Percentiles rank a stretch among this genome's conserved stretches.
phyloP scores from a whole-genome alignment of 345 rosid species.

The Triadica sebifera region DNA sequence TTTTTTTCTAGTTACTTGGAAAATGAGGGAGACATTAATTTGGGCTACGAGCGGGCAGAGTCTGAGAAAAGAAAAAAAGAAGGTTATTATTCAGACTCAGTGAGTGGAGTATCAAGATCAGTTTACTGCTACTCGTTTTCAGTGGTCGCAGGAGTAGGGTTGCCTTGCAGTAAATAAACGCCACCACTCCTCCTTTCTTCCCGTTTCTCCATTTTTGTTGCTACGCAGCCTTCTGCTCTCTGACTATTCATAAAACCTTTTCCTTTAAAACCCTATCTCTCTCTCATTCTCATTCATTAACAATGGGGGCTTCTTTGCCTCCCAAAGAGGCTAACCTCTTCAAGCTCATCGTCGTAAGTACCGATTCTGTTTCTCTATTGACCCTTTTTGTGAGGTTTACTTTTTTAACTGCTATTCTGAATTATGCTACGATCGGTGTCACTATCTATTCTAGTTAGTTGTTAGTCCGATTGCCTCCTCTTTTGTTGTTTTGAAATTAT shows the following conservation, averaged over 20 bases:
- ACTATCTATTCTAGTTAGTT: not conserved
- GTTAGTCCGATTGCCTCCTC: not conserved
- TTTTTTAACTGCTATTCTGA: not conserved
- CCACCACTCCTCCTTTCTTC: constrained; percentile 33
- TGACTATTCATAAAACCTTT: not conserved
- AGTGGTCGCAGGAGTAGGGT: constrained; percentile 52
- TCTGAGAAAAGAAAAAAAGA: too few species aligned
- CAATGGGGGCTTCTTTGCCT: constrained; percentile 98
- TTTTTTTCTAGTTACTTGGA: too few species aligned
- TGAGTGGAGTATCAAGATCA: not conserved
- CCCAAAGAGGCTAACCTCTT: constrained; percentile 99
- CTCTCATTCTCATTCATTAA: not conserved
- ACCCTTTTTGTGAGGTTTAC: too few species aligned
- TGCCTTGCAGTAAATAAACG: constrained; percentile 63
- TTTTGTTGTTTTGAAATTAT: not conserved
- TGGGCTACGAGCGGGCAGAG: too few species aligned
- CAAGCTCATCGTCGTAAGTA: constrained; percentile 97
- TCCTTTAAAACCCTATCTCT: constrained; percentile 16
- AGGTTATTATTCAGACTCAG: too few species aligned
- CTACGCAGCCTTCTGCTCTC: too few species aligned
- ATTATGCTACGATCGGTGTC: not conserved
- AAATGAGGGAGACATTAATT: too few species aligned
- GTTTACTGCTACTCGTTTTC: not conserved
- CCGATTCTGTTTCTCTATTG: constrained; percentile 25
- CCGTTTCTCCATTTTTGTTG: not conserved